Percentiles rank a stretch among this genome's conserved stretches.
Conservation (phyloP, 495 filamentous ascomycete species). For the Chaetomium cochliodes region DNA sequence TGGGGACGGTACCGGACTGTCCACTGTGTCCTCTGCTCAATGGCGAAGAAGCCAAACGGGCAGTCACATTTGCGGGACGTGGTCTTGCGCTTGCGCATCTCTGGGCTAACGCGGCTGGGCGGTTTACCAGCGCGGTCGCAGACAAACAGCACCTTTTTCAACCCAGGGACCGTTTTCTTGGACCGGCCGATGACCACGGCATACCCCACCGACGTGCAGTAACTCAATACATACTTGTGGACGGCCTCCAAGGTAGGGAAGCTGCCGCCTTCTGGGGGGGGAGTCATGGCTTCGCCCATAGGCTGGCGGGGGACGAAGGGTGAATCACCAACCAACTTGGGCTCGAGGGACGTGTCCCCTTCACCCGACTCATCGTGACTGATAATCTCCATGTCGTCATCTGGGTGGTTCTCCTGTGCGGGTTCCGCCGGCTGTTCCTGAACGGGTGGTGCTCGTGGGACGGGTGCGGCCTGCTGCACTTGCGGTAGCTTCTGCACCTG, state of each 20-base stretch:
- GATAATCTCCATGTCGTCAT: constrained; percentile 47
- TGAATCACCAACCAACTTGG: constrained; percentile 45
- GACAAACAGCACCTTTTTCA: constrained; percentile 59
- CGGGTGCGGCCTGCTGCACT: constrained; percentile 38
- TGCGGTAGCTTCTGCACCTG: constrained; percentile 42
- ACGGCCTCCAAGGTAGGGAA: constrained; percentile 56
- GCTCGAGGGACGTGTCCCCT: constrained; percentile 41
- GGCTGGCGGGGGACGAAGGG: constrained; percentile 47
- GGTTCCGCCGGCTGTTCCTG: constrained; percentile 39
- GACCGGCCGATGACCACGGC: constrained; percentile 58
- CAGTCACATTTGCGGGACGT: constrained; percentile 59
- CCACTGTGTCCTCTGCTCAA: constrained; percentile 58
- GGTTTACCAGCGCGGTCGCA: constrained; percentile 57
- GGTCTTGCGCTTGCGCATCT: constrained; percentile 55
- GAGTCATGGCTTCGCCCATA: constrained; percentile 52
- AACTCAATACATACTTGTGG: constrained; percentile 51
- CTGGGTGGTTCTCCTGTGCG: constrained; percentile 38
- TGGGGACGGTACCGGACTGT: constrained; percentile 55
- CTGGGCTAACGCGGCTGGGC: constrained; percentile 52
- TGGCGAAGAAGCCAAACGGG: constrained; percentile 58
- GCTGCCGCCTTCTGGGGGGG: constrained; percentile 55
- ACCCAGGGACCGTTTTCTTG: constrained; percentile 56
- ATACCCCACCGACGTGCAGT: constrained; percentile 57
- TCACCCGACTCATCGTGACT: constrained; percentile 42
- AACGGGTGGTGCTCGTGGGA: constrained; percentile 39